Percentiles rank a stretch among this genome's conserved stretches.
These are phyloP conservation scores for Xanthoconium separans DNA, from an alignment of 1,284 basidiomycete genomes.

Conservation along the genomic window DNA sequence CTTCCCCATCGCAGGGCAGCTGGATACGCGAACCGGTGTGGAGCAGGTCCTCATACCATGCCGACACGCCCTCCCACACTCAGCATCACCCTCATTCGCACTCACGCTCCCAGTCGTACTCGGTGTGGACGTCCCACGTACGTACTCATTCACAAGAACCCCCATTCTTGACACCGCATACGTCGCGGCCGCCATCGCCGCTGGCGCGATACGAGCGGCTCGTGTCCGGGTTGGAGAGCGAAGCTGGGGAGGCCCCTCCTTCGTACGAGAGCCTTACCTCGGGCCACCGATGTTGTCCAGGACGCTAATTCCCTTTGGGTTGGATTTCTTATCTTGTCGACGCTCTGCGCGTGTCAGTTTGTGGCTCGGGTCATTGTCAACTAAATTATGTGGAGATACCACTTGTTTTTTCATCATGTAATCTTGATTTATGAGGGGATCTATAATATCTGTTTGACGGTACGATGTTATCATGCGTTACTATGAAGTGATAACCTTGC, in stretches of 20 bases:
- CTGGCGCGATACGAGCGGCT: constrained; percentile 56
- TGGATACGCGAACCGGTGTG: background rate
- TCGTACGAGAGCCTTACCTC: constrained; percentile 45
- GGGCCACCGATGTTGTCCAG: background rate
- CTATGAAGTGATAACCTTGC: background rate
- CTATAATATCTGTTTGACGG: background rate
- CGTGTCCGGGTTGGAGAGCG: constrained; percentile 62
- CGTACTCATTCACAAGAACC: background rate
- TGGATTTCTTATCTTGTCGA: too few species aligned
- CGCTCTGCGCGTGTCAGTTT: too few species aligned
- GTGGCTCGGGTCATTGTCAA: too few species aligned
- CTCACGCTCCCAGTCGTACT: background rate
- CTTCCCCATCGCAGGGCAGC: background rate
- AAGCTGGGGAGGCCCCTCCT: constrained; percentile 66
- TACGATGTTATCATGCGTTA: background rate
- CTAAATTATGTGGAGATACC: too few species aligned
- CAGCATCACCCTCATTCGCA: background rate
- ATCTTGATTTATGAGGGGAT: too few species aligned
- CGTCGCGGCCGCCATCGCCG: constrained; percentile 25
- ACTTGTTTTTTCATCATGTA: too few species aligned
- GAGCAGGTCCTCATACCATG: background rate
- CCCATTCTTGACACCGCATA: constrained; percentile 6
- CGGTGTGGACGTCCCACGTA: constrained; percentile 1
- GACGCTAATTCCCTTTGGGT: too few species aligned
- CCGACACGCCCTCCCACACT: background rate